Base-by-base conservation (phyloP, 345 rosid genomes). In the Stellera chamaejasme region DNA sequence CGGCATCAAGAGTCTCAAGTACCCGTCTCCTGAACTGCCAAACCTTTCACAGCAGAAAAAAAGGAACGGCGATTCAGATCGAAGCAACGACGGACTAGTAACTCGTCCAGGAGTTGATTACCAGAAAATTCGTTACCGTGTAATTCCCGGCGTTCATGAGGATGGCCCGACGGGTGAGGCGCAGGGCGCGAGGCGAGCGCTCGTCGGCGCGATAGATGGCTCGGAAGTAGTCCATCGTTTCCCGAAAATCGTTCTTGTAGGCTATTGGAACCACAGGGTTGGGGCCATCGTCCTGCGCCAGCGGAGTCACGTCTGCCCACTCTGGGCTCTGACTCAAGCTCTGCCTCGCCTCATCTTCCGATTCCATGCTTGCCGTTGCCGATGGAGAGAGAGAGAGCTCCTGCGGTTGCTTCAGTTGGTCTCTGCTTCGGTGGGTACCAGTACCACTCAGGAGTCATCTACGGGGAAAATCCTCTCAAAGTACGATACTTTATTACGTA, bases 21-120 rank as follows among this genome's bases (percentile, higher is more conserved):
- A 89, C 61, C 43, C 66, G 69, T 44, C 96, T 82, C 81, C 97
- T 87, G 62, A 89, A 93, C 60, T 87, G 90, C 99, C 99, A 93
- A 56, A 89, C 96, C 95, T 93, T 32, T 68, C 72, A 71, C 43
- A 32, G 60, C 10, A 54, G 42, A 44, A 54, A n/a, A 10, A 46
- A 16, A 52, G 48, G 32, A n/a, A 28, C 27, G 52, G 16, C 41
- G 6, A 58, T 19, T 27, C 23, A 27, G 23, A 5, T 12, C 5
- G 10, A 2, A 32, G 5, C 16, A 57, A 26, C 10, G 3, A 26
- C 10, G 4, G 19, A 48, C 27, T 13, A 5, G n/a, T 15, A 4
- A 11, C 8, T 8, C 39, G 7, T 32, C 0, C 39, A 32, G 5
- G 39, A 32, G 39, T 5, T 8, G 39, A 32, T 32, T 4, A 32